phyloP scores from a whole-genome alignment of 31 red algal species.

The Asparagopsis taxiformis region DNA sequence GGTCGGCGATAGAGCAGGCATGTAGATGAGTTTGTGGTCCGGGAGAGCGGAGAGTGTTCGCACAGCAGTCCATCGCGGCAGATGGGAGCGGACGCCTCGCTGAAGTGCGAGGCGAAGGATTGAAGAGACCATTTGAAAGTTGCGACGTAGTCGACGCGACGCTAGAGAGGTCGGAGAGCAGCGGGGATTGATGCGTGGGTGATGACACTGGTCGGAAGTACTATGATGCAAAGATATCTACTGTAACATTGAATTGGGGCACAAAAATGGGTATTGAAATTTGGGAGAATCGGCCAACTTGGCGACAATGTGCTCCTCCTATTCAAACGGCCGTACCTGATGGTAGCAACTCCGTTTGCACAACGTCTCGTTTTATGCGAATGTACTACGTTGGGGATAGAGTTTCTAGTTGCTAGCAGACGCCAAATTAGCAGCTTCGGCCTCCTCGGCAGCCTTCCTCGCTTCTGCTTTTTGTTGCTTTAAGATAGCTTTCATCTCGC shows the following conservation, averaged over 20 bases:
- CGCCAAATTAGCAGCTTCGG: conserved; percentile 7
- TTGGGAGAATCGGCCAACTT: no score
- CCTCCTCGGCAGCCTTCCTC: conserved; percentile 21
- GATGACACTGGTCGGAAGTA: no score
- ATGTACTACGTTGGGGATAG: not conserved
- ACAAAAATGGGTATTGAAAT: no score
- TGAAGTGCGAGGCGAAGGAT: conserved; percentile 35
- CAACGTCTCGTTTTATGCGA: no score
- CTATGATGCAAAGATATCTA: no score
- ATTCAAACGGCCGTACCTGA: no score
- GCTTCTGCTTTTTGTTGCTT: conserved; percentile 33
- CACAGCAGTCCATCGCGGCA: conserved; percentile 19
- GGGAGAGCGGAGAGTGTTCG: conserved; percentile 61
- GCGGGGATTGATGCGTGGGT: no score
- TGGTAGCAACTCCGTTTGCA: no score
- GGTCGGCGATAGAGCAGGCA: conserved; percentile 90
- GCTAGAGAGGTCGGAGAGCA: not conserved
- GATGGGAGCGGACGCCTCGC: conserved; percentile 8
- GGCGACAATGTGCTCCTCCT: no score
- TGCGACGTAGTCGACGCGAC: not conserved
- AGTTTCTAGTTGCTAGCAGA: not conserved
- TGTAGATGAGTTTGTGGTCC: conserved; percentile 75
- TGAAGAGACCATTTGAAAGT: conserved; percentile 16
- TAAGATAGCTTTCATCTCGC: conserved; percentile 48
- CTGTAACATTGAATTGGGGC: no score